Conservation (phyloP, 306 rosid genomes). For the Sindora glabra region DNA sequence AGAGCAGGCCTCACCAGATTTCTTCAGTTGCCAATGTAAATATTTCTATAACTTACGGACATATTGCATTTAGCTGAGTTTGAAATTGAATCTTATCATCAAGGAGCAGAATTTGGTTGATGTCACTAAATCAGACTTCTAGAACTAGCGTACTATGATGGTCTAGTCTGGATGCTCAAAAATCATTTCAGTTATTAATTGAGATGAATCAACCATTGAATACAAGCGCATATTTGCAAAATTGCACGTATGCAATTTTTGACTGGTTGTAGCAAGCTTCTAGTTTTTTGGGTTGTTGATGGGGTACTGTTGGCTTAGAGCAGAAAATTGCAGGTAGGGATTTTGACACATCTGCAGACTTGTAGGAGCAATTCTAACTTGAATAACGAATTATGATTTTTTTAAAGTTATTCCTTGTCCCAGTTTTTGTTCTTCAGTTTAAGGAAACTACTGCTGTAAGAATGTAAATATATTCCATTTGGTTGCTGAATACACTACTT, state of each 20-base stretch:
- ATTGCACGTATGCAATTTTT: constrained; percentile 52
- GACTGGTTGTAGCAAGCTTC: constrained; percentile 47
- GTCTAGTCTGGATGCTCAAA: constrained; percentile 28
- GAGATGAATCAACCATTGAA: constrained; percentile 24
- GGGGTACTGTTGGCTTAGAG: constrained; percentile 41
- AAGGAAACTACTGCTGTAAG: constrained; percentile 30
- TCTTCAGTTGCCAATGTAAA: constrained; percentile 51
- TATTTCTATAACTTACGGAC: constrained; percentile 43
- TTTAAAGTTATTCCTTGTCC: constrained; percentile 10
- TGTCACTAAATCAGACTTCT: constrained; percentile 30
- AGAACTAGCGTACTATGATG: constrained; percentile 30
- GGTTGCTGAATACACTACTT: constrained; percentile 53
- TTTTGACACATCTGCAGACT: constrained; percentile 48
- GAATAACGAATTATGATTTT: constrained; percentile 37
- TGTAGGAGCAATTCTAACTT: constrained; percentile 57
- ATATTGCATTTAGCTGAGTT: constrained; percentile 33
- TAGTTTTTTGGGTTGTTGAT: constrained; percentile 39
- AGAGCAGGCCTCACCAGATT: constrained; percentile 25
- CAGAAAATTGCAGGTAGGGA: constrained; percentile 39
- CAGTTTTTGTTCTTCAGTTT: constrained; percentile 15
- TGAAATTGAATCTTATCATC: constrained; percentile 23
- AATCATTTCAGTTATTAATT: constrained; percentile 1
- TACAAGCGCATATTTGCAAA: constrained; percentile 40
- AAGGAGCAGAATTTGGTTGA: constrained; percentile 22
- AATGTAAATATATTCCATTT: constrained; percentile 71